Conservation (phyloP, 1,139 yeast species). For the Hyphopichia wangnamkhiaoensis region DNA sequence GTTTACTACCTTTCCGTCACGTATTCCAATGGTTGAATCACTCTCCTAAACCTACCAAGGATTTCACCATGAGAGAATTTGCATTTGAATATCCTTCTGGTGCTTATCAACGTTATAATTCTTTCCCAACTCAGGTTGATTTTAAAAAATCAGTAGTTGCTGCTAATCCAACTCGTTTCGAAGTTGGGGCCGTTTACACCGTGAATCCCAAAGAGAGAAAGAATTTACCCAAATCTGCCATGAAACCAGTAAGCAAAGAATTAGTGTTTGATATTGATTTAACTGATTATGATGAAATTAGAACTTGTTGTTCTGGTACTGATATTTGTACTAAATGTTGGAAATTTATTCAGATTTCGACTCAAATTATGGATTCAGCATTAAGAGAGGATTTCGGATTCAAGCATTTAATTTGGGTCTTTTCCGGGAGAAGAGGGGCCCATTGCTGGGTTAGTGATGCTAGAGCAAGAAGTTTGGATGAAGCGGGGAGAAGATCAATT, state of each 20-base stretch:
- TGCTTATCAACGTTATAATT: conserved; percentile 86
- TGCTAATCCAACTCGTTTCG: conserved; percentile 88
- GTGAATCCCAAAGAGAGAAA: conserved; percentile 86
- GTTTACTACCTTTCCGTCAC: conserved; percentile 68
- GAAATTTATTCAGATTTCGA: conserved; percentile 89
- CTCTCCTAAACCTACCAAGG: conserved; percentile 66
- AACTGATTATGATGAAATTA: conserved; percentile 90
- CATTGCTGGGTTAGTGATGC: conserved; percentile 97
- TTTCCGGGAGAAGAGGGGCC: conserved; percentile 98
- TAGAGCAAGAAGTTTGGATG: conserved; percentile 75
- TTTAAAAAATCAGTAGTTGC: conserved; percentile 72
- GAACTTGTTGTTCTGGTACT: conserved; percentile 92
- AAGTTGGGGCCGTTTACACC: conserved; percentile 89
- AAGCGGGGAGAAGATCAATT: conserved; percentile 70
- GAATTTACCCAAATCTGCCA: conserved; percentile 71
- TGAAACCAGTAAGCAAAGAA: conserved; percentile 83
- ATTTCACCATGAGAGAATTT: conserved; percentile 86
- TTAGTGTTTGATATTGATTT: conserved; percentile 95
- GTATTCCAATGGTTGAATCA: conserved; percentile 90
- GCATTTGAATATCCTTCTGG: conserved; percentile 88
- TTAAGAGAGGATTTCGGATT: conserved; percentile 89
- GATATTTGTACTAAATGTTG: conserved; percentile 88
- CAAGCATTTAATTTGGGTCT: conserved; percentile 86
- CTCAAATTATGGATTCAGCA: conserved; percentile 70
- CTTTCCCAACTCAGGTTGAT: conserved; percentile 66